Conservation (phyloP, 192 early-diverging fungal genomes). For the Coemansia sp. region DNA sequence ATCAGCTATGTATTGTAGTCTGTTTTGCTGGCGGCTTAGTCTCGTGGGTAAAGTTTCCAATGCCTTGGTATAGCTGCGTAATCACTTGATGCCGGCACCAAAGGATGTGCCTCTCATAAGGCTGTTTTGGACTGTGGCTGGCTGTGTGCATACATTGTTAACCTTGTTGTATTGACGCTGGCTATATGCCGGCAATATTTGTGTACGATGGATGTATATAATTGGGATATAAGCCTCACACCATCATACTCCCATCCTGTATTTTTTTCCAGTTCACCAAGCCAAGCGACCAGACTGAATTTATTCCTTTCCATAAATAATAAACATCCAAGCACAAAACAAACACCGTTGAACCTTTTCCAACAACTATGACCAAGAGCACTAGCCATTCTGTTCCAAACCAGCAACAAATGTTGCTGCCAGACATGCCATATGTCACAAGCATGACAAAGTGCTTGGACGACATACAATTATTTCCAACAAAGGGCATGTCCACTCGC, state of each 20-base stretch:
- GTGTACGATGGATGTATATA: neutral
- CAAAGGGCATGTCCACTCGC: constrained; percentile 45
- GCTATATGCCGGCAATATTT: no score
- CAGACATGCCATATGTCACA: constrained; percentile 42
- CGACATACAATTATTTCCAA: constrained; percentile 33
- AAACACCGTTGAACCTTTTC: neutral
- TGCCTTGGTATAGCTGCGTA: no score
- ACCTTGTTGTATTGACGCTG: neutral
- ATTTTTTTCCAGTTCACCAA: neutral
- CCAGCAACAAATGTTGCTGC: constrained; percentile 9
- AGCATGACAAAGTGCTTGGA: constrained; percentile 17
- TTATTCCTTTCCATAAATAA: no score
- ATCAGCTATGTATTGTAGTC: no score
- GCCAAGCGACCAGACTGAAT: no score
- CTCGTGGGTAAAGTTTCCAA: no score
- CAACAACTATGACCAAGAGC: constrained; percentile 26
- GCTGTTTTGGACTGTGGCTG: neutral
- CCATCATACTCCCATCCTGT: neutral
- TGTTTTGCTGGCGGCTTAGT: no score
- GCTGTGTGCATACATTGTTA: neutral
- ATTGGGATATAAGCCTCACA: neutral
- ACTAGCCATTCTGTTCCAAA: constrained; percentile 28
- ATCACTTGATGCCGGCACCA: no score
- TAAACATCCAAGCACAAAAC: neutral
- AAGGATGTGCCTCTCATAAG: no score